Percentiles rank a stretch among this genome's conserved stretches.
Conservation (phyloP, 441 rosid species). For the Croton laevigatus region DNA sequence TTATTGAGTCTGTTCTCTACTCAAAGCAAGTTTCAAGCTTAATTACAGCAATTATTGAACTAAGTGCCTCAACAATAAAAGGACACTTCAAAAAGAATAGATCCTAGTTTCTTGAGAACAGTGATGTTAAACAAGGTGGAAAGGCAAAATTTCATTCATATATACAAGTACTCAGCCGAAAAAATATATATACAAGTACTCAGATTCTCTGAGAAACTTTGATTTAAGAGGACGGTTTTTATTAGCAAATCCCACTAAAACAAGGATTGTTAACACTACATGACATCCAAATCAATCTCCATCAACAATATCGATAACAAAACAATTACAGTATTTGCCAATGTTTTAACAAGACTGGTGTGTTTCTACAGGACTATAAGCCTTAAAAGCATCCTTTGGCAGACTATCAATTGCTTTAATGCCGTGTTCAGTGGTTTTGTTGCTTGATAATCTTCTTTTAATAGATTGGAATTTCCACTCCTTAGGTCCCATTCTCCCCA, state of each 20-base stretch:
- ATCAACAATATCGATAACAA: not conserved
- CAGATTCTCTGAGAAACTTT: not conserved
- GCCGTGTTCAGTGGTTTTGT: slow-evolving; percentile 25
- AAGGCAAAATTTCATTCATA: not conserved
- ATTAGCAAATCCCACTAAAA: not conserved
- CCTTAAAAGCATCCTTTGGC: slow-evolving; percentile 22
- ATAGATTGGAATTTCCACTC: slow-evolving; percentile 56
- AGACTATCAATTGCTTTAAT: slow-evolving; percentile 28
- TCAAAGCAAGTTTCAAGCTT: not conserved
- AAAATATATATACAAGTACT: not conserved
- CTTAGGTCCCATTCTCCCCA: slow-evolving; percentile 53
- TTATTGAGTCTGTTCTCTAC: not conserved
- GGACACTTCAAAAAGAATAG: not conserved
- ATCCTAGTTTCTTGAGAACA: not conserved
- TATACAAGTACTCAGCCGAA: no score
- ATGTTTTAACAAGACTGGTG: slow-evolving; percentile 27
- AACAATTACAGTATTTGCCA: not conserved
- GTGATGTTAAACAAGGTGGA: not conserved
- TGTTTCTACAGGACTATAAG: slow-evolving; percentile 20
- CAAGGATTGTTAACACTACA: not conserved
- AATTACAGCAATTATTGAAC: not conserved
- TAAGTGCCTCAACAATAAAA: not conserved
- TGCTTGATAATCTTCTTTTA: slow-evolving; percentile 43
- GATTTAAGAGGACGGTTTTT: not conserved
- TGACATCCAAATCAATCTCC: not conserved